These are phyloP conservation scores for Evernia prunastri DNA, from an alignment of 495 filamentous ascomycete species.

Conservation along the genomic window DNA sequence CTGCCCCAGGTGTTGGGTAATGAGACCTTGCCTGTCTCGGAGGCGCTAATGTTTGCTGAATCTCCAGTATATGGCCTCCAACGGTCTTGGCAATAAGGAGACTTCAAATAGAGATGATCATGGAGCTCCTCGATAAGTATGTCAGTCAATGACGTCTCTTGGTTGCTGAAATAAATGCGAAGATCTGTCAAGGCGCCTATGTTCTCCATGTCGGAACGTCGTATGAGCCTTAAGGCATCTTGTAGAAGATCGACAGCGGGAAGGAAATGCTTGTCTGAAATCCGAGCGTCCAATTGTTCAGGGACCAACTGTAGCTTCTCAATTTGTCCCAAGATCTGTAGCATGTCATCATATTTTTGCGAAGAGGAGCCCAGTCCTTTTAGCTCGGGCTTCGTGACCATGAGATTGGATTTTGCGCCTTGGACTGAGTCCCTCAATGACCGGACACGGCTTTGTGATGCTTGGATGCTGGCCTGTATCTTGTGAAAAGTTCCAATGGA, in stretches of 20 bases:
- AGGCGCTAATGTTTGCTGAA: slow-evolving; percentile 7
- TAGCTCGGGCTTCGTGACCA: slow-evolving; percentile 83
- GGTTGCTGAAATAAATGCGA: slow-evolving; percentile 81
- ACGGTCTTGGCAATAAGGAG: slow-evolving; percentile 87
- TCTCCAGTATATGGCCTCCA: slow-evolving; percentile 59
- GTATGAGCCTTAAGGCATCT: slow-evolving; percentile 72
- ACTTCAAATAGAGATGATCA: slow-evolving; percentile 94
- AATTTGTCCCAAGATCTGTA: slow-evolving; percentile 75
- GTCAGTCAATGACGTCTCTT: slow-evolving; percentile 86
- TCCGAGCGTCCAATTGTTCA: slow-evolving; percentile 83
- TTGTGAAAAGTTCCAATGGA: slow-evolving; percentile 98
- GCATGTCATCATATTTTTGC: slow-evolving; percentile 83
- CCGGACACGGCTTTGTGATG: slow-evolving; percentile 79
- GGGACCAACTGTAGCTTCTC: slow-evolving; percentile 87
- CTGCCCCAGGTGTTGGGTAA: slow-evolving; percentile 41
- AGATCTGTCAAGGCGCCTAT: slow-evolving; percentile 86
- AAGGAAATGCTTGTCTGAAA: slow-evolving; percentile 93
- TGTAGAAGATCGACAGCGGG: slow-evolving; percentile 88
- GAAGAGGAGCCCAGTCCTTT: slow-evolving; percentile 79
- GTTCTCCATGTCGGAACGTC: slow-evolving; percentile 81
- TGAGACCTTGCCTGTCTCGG: slow-evolving; percentile 15
- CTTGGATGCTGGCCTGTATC: slow-evolving; percentile 88
- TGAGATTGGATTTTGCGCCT: slow-evolving; percentile 73
- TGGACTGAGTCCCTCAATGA: slow-evolving; percentile 73
- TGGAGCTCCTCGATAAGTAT: slow-evolving; percentile 95